Percentiles rank a stretch among this genome's conserved stretches.
phyloP scores from a whole-genome alignment of 2,329 filamentous ascomycete genomes.

The Phialophora expanda region DNA sequence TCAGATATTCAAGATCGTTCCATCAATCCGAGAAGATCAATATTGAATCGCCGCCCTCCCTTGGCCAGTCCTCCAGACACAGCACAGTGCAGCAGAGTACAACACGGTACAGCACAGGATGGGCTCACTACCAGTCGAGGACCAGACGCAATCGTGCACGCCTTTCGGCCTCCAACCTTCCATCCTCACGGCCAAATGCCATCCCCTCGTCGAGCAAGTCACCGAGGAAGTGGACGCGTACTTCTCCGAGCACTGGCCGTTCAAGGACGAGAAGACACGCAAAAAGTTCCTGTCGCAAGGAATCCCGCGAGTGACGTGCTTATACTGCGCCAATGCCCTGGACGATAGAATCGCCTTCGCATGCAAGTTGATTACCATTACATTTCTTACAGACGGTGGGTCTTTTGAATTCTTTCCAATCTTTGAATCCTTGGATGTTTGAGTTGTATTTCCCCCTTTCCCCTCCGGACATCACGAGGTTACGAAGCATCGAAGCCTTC shows the following conservation, averaged over 20 bases:
- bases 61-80: no score
- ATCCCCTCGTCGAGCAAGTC: not conserved
- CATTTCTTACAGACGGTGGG: not conserved
- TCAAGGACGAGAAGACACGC: not conserved
- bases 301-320: not conserved
- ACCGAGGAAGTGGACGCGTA: not conserved
- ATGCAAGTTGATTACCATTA: not conserved
- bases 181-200: not conserved
- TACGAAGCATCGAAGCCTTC: no score
- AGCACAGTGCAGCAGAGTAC: no score
- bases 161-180: not conserved
- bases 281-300: not conserved
- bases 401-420: not conserved
- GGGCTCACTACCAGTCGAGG: not conserved
- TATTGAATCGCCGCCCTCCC: no score
- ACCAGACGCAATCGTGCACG: not conserved
- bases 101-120: not conserved
- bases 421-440: no score
- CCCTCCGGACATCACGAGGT: no score
- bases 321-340: not conserved
- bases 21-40: no score
- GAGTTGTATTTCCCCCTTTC: no score
- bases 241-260: not conserved
- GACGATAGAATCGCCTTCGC: not conserved
- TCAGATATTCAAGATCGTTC: no score